Conservation (phyloP, 768 basidiomycete species). For the Pholiota conissans region DNA sequence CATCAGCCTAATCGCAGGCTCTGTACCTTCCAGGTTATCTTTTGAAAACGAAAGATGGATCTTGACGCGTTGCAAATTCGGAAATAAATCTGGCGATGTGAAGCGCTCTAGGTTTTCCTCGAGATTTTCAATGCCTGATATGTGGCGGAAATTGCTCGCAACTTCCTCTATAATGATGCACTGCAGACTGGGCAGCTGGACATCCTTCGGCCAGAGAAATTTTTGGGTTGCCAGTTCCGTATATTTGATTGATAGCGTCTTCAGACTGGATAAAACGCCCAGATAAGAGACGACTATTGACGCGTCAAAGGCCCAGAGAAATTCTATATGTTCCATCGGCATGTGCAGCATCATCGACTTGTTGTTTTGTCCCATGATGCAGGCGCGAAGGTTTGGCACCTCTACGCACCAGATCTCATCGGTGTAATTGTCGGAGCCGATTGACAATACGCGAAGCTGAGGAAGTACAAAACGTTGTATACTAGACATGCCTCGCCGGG, state of each 20-base stretch:
- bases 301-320: conserved; percentile 6
- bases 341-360: background rate
- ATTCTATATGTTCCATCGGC: conserved; percentile 8
- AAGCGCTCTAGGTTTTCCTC: conserved; percentile 9
- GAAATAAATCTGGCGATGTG: conserved; percentile 10
- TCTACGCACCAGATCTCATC: background rate
- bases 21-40: background rate
- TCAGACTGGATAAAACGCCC: conserved; percentile 10
- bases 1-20: conserved; percentile 1
- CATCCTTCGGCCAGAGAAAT: background rate
- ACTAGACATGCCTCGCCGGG: too few species aligned
- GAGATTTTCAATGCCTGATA: background rate
- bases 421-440: conserved; percentile 9
- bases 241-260: conserved; percentile 13
- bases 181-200: conserved; percentile 5
- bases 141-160: background rate
- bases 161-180: conserved; percentile 16
- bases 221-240: conserved; percentile 4
- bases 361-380: conserved; percentile 2
- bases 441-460: conserved; percentile 21
- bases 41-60: conserved; percentile 7
- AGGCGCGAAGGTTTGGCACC: conserved; percentile 14
- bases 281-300: conserved; percentile 1
- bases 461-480: too few species aligned
- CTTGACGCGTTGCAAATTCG: conserved; percentile 9